These are phyloP conservation scores for Saturnispora sanitii DNA, from an alignment of 805 yeast species.

Conservation along the genomic window DNA sequence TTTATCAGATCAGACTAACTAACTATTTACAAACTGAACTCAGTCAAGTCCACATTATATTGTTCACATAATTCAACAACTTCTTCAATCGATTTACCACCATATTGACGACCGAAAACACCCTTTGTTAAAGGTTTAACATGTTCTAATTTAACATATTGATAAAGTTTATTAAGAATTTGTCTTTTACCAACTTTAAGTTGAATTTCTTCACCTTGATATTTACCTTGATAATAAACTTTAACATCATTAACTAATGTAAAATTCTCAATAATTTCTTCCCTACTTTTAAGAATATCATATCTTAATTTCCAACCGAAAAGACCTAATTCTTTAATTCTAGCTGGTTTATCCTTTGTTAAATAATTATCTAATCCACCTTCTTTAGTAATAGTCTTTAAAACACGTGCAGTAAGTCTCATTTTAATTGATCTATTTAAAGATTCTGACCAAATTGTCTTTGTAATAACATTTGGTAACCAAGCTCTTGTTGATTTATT, in stretches of 20 bases:
- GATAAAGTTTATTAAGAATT: slow-evolving; percentile 45
- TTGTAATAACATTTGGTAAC: slow-evolving; percentile 70
- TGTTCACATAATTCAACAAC: slow-evolving; percentile 40
- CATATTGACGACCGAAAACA: slow-evolving; percentile 37
- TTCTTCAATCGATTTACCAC: slow-evolving; percentile 36
- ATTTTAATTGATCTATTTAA: slow-evolving; percentile 47
- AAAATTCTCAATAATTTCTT: slow-evolving; percentile 30
- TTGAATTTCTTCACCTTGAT: slow-evolving; percentile 34
- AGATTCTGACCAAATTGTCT: slow-evolving; percentile 77
- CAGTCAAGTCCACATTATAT: slow-evolving; percentile 31
- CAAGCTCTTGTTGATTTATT: slow-evolving; percentile 68
- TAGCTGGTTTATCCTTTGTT: slow-evolving; percentile 76
- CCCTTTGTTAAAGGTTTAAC: slow-evolving; percentile 35
- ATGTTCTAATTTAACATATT: slow-evolving; percentile 35
- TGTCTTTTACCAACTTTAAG: slow-evolving; percentile 58
- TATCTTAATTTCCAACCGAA: slow-evolving; percentile 87
- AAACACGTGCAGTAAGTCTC: slow-evolving; percentile 67
- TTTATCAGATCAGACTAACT: no score
- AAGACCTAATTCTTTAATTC: slow-evolving; percentile 88
- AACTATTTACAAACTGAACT: slow-evolving; percentile 8
- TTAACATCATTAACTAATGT: slow-evolving; percentile 13
- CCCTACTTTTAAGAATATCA: slow-evolving; percentile 44
- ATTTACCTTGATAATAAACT: slow-evolving; percentile 40
- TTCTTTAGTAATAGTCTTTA: slow-evolving; percentile 80
- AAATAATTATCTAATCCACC: slow-evolving; percentile 92